Evolutionary conservation across 495 filamentous ascomycete genomes (phyloP), one percentile per base, ranked within the genome.

Genomic region (Aspergillus ostianus): DNA sequence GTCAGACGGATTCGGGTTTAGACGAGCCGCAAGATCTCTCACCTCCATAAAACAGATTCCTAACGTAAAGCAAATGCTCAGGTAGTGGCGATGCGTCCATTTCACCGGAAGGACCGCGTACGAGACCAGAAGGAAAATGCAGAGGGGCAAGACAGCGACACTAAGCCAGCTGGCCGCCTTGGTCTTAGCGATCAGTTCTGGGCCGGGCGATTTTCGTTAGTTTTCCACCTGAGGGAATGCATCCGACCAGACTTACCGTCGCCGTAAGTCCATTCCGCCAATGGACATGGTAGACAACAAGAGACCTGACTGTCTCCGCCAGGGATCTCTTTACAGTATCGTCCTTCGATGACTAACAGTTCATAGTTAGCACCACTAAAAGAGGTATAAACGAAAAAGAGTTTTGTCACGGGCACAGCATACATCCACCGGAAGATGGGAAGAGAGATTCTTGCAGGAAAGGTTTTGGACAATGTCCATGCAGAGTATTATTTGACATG

Each of bases 251-350:
- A 74, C 82, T 70, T 63, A 87, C 85, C 82, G 65, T 92, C 85
- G 6, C 87, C 87, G 69, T 96, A 98, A 53, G 89, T 77, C 88
- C 88, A 98, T 52, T 90, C 82, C 29, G 89, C 87, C 63, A 87
- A 78, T 19, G 95, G 94, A 73, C 94, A 98, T 64, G 95, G 95
- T 58, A 98, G 69, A 74, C 94, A 98, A 70, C 94, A 98, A 23
- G 72, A 72, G 19, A 79, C 77, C 30, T 75, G 67, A 9, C 67
- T 73, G 46, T 67, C 41, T 9, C 73, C 54, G 1, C 66, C 61
- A 50, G 80, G 65, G 57, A 89, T 74, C 12, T 85, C 61, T 23
- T 84, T 72, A 65, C 86, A 89, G 59, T 81, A 80, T 50, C 90
- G 82, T 60, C 92, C 91, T 19, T 77, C 74, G 50, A 89, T 72